Base-by-base conservation (phyloP, 2,329 filamentous ascomycete genomes). In the Pestalotiopsis sp. region DNA sequence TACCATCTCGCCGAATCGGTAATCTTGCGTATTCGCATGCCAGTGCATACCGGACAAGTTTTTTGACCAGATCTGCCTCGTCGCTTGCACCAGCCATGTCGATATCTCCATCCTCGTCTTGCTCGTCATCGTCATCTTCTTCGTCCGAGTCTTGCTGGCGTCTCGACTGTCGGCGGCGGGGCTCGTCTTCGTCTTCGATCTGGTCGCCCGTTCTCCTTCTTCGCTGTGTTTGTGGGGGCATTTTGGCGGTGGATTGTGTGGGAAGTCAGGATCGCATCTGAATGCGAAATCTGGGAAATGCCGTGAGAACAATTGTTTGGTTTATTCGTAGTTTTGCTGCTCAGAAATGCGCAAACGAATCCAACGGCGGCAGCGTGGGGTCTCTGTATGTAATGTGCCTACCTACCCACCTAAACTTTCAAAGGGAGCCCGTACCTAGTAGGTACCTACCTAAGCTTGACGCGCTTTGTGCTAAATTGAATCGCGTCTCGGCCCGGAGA, bases 31-130 rank as follows among this genome's bases (percentile, higher is more conserved):
- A 91, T 75, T 92, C 90, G 78, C 90, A 91, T 4, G 90, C 88
- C 27, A 92, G 78, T 3, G 89, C 89, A 73, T 91, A 91, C 66
- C 90, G 86, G n/a, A 92, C 85, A n/a, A 92, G 79, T 75, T 90
- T 91, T 79, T 90, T 91, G 45, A 88, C 85, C 41, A 90, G 78
- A 72, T 89, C 86, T 4, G 85, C 81, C 45, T 86, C 84, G 52
- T 80, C 82, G 39, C 76, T 81, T 23, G 76, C 78, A 20, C 74
- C 77, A 13, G 67, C 69, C 73, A 75, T 76, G 39, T 69, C 66
- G 17, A 72, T 66, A 58, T 76, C 73, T 45, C 71, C 75, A 49
- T 75, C 72, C 64, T 72, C 72, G 56, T 74, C 73, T 17, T 71
- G 68, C 12, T 71, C 72, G 4, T 72, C 71, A 6, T 61, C 69